Percentiles rank a stretch among this genome's conserved stretches.
Evolutionary conservation across 306 rosid genomes (phyloP).

Genomic region (Pterocarpus santalinus): DNA sequence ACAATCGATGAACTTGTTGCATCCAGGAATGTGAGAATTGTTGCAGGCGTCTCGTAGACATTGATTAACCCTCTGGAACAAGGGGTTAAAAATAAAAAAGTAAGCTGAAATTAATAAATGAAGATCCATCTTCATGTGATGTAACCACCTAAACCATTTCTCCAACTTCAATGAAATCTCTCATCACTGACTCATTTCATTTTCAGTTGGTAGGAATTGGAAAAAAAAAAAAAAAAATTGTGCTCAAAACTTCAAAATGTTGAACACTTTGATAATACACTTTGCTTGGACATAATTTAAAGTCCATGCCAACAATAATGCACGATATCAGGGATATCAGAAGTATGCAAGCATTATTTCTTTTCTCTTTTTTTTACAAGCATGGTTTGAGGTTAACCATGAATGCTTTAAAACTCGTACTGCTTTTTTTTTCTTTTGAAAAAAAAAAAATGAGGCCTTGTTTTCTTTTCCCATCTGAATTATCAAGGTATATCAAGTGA

Average conservation of each 20-base stretch:
- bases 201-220: not conserved
- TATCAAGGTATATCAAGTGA: not conserved
- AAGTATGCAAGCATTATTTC: slow-evolving; percentile 7
- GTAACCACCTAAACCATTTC: not conserved
- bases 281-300: not conserved
- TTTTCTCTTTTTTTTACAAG: not conserved
- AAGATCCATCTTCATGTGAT: slow-evolving; percentile 23
- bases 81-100: slow-evolving; percentile 26
- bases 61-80: slow-evolving; percentile 75
- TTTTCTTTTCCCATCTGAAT: not conserved
- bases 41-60: slow-evolving; percentile 75
- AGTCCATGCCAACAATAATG: not conserved
- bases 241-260: not conserved
- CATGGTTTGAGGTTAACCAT: not conserved
- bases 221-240: not conserved
- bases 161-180: not conserved
- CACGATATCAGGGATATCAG: not conserved
- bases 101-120: slow-evolving; percentile 35
- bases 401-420: not conserved
- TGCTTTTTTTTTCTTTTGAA: not conserved
- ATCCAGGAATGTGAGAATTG: fast-evolving
- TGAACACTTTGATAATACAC: slow-evolving; percentile 1
- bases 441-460: not conserved
- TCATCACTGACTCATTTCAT: slow-evolving; percentile 9
- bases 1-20: slow-evolving; percentile 70